A percentile compares a stretch with the other conserved stretches of the same genome.
These are phyloP conservation scores for Malassezia furfur DNA, from an alignment of 1,284 basidiomycete species.

Conservation along the genomic window DNA sequence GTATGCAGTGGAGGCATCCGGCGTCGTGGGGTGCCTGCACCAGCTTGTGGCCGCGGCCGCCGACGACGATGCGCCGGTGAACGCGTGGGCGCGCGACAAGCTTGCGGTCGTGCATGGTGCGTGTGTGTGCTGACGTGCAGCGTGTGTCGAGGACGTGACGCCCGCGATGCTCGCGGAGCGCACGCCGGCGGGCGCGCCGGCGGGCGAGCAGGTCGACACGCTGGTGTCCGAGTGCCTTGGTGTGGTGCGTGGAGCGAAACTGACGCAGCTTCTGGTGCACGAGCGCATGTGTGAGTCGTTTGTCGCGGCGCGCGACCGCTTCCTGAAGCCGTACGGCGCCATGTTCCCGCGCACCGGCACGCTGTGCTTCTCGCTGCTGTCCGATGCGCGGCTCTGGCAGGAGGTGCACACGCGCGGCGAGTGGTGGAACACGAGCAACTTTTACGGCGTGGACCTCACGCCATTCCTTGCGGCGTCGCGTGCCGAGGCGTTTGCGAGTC, in stretches of 20 bases:
- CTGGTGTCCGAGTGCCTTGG: constrained; percentile 54
- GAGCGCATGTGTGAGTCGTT: constrained; percentile 54
- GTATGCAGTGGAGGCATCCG: constrained; percentile 52
- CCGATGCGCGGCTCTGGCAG: constrained; percentile 51
- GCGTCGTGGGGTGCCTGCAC: constrained; percentile 52
- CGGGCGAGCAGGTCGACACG: constrained; percentile 50
- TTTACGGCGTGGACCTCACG: constrained; percentile 42
- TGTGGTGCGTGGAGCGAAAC: constrained; percentile 28
- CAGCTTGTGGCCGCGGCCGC: constrained; percentile 39
- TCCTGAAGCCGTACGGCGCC: constrained; percentile 51
- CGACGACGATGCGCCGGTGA: constrained; percentile 23
- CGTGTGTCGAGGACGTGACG: constrained; percentile 41
- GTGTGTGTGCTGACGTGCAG: constrained; percentile 3
- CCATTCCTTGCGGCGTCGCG: constrained; percentile 33
- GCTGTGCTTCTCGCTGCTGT: constrained; percentile 52
- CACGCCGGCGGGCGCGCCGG: background rate
- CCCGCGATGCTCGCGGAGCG: constrained; percentile 4
- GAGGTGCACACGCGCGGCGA: constrained; percentile 35
- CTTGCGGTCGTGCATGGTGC: constrained; percentile 20
- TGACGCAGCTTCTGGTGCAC: constrained; percentile 49
- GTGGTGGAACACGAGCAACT: constrained; percentile 22
- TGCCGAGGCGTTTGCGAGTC: constrained; percentile 32
- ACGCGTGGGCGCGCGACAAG: constrained; percentile 27
- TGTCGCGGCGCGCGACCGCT: constrained; percentile 50
- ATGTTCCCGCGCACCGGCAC: constrained; percentile 51